Conservation (phyloP, 495 filamentous ascomycete species). For the Podospora pseudocomata region DNA sequence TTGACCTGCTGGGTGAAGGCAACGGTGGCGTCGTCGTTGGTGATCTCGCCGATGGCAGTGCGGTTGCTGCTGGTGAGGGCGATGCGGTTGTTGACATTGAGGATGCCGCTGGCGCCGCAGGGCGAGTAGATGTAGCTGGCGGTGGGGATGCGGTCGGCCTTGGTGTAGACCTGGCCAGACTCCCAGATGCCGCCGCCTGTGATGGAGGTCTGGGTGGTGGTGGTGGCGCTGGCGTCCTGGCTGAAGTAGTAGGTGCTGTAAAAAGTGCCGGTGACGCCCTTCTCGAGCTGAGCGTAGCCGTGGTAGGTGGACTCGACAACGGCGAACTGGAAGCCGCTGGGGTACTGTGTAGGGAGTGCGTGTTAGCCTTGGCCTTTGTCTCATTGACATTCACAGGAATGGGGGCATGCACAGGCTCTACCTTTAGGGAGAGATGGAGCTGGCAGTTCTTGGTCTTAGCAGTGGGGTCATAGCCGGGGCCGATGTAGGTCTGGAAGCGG, state of each 20-base stretch:
- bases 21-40: constrained; percentile 55
- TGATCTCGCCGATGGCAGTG: constrained; percentile 46
- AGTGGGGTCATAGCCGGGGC: constrained; percentile 37
- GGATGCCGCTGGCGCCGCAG: constrained; percentile 53
- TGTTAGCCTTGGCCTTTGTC: neutral
- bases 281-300: constrained; percentile 53
- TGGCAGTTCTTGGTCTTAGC: constrained; percentile 58
- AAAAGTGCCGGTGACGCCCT: constrained; percentile 52
- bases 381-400: neutral
- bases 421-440: constrained; percentile 52
- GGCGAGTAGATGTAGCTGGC: constrained; percentile 54
- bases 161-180: constrained; percentile 54
- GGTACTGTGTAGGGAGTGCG: constrained; percentile 34
- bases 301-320: constrained; percentile 54
- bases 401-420: neutral
- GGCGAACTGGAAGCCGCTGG: constrained; percentile 57
- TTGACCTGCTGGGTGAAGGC: constrained; percentile 55
- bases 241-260: constrained; percentile 58
- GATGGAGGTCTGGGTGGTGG: constrained; percentile 50
- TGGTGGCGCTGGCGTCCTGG: constrained; percentile 45
- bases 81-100: constrained; percentile 60
- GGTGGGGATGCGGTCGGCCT: constrained; percentile 51
- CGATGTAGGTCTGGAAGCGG: constrained; percentile 55
- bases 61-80: constrained; percentile 45
- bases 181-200: constrained; percentile 45